These are phyloP conservation scores for Dothideomycetes sp. DNA, from an alignment of 2,329 filamentous ascomycete genomes.

Conservation along the genomic window DNA sequence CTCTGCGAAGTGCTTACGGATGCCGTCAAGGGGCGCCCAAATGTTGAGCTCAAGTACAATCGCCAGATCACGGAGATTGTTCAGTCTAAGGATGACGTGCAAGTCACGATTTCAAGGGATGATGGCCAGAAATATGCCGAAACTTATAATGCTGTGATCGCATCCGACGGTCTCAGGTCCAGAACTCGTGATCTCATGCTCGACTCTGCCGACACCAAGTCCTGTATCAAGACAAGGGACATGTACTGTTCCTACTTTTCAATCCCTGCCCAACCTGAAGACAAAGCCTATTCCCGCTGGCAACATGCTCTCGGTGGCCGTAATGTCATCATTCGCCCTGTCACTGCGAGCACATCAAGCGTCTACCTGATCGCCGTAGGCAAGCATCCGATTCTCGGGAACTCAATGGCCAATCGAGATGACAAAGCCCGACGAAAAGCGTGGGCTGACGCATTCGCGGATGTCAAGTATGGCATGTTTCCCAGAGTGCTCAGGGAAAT, in stretches of 20 bases:
- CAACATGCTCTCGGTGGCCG: constrained; percentile 11
- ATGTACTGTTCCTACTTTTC: constrained; percentile 18
- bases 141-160: constrained; percentile 16
- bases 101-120: not conserved
- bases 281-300: constrained; percentile 11
- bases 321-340: constrained; percentile 12
- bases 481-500: constrained; percentile 25
- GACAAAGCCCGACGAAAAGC: constrained; percentile 8
- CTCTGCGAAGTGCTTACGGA: constrained; percentile 34
- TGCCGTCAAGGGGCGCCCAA: constrained; percentile 12
- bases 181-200: constrained; percentile 16
- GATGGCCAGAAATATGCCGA: constrained; percentile 5
- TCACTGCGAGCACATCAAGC: constrained; percentile 9
- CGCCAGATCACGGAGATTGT: constrained; percentile 11
- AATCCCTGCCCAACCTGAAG: constrained; percentile 11
- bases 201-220: constrained; percentile 8
- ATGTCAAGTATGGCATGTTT: constrained; percentile 8
- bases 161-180: constrained; percentile 18
- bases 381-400: constrained; percentile 3
- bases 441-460: constrained; percentile 7
- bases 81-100: constrained; percentile 6
- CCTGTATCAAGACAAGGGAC: constrained; percentile 10
- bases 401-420: constrained; percentile 5
- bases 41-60: constrained; percentile 14
- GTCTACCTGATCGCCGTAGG: constrained; percentile 10